A percentile compares a stretch with the other conserved stretches of the same genome.
Evolutionary conservation across 306 rosid species (phyloP).

Genomic region (Abrus pulchellus): DNA sequence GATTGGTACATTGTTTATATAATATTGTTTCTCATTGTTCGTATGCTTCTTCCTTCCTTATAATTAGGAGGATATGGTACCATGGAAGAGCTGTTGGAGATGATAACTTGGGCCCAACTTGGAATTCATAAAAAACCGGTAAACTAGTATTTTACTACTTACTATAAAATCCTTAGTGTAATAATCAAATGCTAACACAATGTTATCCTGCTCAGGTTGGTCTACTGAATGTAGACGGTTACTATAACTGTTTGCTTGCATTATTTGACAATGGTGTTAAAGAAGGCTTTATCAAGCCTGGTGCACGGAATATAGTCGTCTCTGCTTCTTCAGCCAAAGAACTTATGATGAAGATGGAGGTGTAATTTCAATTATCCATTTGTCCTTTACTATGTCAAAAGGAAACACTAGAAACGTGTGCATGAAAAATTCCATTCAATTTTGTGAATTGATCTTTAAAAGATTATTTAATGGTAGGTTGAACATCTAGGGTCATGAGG

Average conservation of each 20-base stretch:
- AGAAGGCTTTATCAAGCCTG: constrained; percentile 92
- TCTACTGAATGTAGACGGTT: constrained; percentile 92
- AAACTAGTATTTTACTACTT: constrained; percentile 34
- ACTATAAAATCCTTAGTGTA: constrained; percentile 17
- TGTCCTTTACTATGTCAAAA: constrained; percentile 27
- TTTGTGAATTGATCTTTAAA: constrained; percentile 28
- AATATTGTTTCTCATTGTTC: constrained; percentile 15
- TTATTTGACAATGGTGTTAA: constrained; percentile 91
- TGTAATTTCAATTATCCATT: constrained; percentile 42
- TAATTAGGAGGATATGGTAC: constrained; percentile 95
- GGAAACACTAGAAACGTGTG: constrained; percentile 23
- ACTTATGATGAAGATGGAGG: constrained; percentile 90
- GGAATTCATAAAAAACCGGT: constrained; percentile 96
- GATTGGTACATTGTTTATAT: constrained; percentile 6
- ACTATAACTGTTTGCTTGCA: constrained; percentile 87
- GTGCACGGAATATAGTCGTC: constrained; percentile 80
- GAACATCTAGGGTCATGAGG: constrained; percentile 27
- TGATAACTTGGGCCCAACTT: constrained; percentile 97
- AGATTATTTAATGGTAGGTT: constrained; percentile 19
- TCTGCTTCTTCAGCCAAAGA: constrained; percentile 91
- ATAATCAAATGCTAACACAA: constrained; percentile 39
- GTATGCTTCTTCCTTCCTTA: neutral
- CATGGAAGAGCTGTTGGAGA: constrained; percentile 94
- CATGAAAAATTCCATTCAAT: constrained; percentile 16
- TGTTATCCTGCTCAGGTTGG: constrained; percentile 71